phyloP scores from a whole-genome alignment of 78 protist genomes.

The Pigoraptor vietnamica region DNA sequence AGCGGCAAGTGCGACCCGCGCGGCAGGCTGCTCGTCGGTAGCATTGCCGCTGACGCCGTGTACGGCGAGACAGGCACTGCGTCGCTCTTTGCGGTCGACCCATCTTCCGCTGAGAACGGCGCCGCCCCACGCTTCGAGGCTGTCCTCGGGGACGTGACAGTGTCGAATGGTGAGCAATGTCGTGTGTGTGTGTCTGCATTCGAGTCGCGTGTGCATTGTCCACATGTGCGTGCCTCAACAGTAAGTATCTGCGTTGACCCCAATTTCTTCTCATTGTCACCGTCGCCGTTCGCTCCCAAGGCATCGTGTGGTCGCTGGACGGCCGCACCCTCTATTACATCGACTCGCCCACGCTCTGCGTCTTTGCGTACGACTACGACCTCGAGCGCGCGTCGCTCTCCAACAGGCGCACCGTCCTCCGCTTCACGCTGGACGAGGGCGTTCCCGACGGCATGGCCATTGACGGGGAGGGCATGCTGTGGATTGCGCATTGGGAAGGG shows the following conservation, averaged over 20 bases:
- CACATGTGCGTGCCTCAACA: too few relatives aligned
- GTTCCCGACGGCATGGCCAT: neutral
- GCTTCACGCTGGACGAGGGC: neutral
- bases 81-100: slow-evolving; percentile 10
- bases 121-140: neutral
- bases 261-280: neutral
- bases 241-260: neutral
- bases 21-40: slow-evolving; percentile 44
- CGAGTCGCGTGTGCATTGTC: too few relatives aligned
- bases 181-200: too few relatives aligned
- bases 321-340: slow-evolving; percentile 29
- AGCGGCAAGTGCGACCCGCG: slow-evolving; percentile 52
- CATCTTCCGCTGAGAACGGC: neutral
- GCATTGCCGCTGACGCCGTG: slow-evolving; percentile 25
- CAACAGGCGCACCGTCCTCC: neutral
- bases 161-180: neutral
- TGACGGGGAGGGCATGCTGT: slow-evolving; percentile 28
- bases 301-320: slow-evolving; percentile 43
- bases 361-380: slow-evolving; percentile 20
- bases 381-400: neutral
- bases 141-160: neutral
- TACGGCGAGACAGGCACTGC: slow-evolving; percentile 16
- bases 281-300: too few relatives aligned
- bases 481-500: slow-evolving; percentile 54
- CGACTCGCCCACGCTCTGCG: slow-evolving; percentile 35